Evolutionary conservation across 2,329 filamentous ascomycete species (phyloP).

Genomic region (Hymenoscyphus repandus): DNA sequence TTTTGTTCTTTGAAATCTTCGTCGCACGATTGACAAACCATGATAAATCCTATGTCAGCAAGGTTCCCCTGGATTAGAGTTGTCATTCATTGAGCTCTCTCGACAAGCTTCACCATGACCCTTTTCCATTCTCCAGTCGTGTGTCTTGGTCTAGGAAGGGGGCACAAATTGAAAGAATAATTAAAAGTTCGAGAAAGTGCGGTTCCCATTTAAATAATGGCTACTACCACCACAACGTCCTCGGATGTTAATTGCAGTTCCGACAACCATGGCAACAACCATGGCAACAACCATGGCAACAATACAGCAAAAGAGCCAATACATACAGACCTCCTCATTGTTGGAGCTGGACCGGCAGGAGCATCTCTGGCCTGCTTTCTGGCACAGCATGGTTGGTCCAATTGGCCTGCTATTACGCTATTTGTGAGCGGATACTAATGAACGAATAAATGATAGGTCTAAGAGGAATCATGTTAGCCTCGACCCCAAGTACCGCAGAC

Average conservation of each 20-base stretch:
- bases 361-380: constrained; percentile 50
- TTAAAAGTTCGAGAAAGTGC: too few relatives aligned
- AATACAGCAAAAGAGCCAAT: background rate
- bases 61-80: too few relatives aligned
- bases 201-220: background rate
- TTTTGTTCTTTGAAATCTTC: too few relatives aligned
- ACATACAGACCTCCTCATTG: constrained; percentile 43
- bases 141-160: too few relatives aligned
- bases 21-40: too few relatives aligned
- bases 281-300: too few relatives aligned
- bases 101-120: too few relatives aligned
- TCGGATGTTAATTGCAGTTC: background rate
- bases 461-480: constrained; percentile 48
- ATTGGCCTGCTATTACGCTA: background rate
- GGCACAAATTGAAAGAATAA: too few relatives aligned
- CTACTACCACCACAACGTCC: background rate
- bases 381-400: constrained; percentile 37
- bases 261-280: background rate
- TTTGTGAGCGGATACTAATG: too few relatives aligned
- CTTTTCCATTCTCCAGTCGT: too few relatives aligned
- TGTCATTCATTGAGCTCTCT: too few relatives aligned
- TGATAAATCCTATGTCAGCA: too few relatives aligned
- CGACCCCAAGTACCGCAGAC: constrained; percentile 44
- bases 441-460: constrained; percentile 32
- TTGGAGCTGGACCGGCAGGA: constrained; percentile 50